A percentile compares a stretch with the other conserved stretches of the same genome.
Evolutionary conservation across 352 stramenopile genomes (phyloP).

Genomic region (Globisporangium viniferum): DNA sequence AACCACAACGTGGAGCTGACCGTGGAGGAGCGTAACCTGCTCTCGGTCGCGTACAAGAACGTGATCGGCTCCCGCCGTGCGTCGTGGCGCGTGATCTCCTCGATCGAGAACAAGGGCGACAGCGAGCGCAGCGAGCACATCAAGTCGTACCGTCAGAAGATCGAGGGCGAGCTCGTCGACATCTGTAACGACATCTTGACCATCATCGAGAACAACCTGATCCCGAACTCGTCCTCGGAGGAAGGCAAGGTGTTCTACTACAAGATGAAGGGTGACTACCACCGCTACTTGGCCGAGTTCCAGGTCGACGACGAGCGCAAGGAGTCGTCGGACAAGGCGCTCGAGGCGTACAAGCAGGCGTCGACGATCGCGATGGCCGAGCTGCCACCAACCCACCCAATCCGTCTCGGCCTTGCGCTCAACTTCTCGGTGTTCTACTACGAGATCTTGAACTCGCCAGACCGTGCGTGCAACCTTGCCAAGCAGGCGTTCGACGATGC

Average conservation of each 20-base stretch:
- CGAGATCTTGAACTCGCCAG: slow-evolving; percentile 98
- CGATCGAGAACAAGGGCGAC: slow-evolving; percentile 89
- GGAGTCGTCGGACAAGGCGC: slow-evolving; percentile 83
- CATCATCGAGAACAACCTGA: slow-evolving; percentile 96
- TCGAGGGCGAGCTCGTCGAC: slow-evolving; percentile 93
- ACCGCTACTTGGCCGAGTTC: slow-evolving; percentile 98
- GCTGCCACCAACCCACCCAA: slow-evolving; percentile 86
- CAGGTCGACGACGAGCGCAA: slow-evolving; percentile 97
- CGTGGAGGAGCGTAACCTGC: slow-evolving; percentile 98
- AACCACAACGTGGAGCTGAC: slow-evolving; percentile 95
- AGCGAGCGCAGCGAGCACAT: slow-evolving; percentile 83
- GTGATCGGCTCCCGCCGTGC: slow-evolving; percentile 97
- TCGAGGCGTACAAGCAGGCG: slow-evolving; percentile 91
- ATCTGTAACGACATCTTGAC: slow-evolving; percentile 98
- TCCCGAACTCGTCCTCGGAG: slow-evolving; percentile 97
- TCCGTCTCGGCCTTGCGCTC: slow-evolving; percentile 97
- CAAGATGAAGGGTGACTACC: slow-evolving; percentile 99
- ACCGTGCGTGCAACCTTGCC: slow-evolving; percentile 89
- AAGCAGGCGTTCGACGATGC: slow-evolving; percentile 99
- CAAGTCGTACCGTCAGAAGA: slow-evolving; percentile 96
- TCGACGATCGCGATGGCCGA: slow-evolving; percentile 41
- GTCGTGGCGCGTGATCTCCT: slow-evolving; percentile 98
- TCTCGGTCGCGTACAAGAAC: slow-evolving; percentile 96
- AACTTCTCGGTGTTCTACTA: slow-evolving; percentile 99
- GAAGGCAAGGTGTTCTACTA: slow-evolving; percentile 99